A percentile compares a stretch with the other conserved stretches of the same genome.
These are phyloP conservation scores for Penicillium soppii DNA, from an alignment of 495 filamentous ascomycete species.

Conservation along the genomic window DNA sequence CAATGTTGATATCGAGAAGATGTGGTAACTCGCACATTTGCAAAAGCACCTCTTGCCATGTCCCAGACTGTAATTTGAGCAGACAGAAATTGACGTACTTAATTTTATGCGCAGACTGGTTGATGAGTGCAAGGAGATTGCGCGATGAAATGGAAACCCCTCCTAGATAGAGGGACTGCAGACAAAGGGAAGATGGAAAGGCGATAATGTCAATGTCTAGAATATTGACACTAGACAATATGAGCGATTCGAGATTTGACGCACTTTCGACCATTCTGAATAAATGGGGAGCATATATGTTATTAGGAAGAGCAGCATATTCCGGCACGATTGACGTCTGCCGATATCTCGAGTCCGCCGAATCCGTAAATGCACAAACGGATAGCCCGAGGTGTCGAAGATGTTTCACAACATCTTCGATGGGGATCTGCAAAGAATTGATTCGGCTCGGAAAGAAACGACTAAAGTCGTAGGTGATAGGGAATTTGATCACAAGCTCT, in stretches of 20 bases:
- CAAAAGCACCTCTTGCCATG: background rate
- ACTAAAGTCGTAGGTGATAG: too few species aligned
- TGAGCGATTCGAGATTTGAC: background rate
- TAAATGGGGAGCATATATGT: background rate
- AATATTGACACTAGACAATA: background rate
- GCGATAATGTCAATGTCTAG: slow-evolving; percentile 1
- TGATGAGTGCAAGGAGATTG: background rate
- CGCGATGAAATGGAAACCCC: background rate
- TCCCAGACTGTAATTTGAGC: background rate
- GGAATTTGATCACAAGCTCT: too few species aligned
- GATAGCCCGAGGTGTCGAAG: too few species aligned
- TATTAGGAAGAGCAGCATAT: background rate
- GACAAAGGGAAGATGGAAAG: background rate
- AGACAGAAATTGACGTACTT: background rate
- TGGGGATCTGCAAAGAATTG: too few species aligned
- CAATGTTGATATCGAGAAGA: too few species aligned
- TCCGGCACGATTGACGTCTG: too few species aligned
- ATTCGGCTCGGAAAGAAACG: too few species aligned
- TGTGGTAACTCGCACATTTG: too few species aligned
- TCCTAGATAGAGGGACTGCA: background rate
- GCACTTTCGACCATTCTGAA: background rate
- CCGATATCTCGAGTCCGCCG: too few species aligned
- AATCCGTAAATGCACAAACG: too few species aligned
- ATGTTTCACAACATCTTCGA: too few species aligned
- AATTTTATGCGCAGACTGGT: background rate